phyloP scores from a whole-genome alignment of 176 grass and related monocot species.

The Metroxylon sagu region DNA sequence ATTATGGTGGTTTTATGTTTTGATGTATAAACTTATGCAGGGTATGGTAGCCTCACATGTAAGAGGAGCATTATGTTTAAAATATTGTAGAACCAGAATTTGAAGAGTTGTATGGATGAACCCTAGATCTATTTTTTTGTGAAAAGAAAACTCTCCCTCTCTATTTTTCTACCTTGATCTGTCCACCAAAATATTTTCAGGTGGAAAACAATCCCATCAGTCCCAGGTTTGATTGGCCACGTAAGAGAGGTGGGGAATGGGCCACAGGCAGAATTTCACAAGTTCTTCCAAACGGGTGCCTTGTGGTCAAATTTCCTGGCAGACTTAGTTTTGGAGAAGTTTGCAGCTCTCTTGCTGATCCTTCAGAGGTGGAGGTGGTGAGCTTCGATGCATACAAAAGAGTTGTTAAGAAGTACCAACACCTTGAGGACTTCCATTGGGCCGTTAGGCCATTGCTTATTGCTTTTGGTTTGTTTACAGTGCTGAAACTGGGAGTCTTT shows the following conservation, averaged over 20 bases:
- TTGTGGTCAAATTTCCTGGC: slow-evolving; percentile 71
- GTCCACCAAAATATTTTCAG: too few species aligned
- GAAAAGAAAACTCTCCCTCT: too few species aligned
- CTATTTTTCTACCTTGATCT: too few species aligned
- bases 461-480: slow-evolving; percentile 60
- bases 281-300: slow-evolving; percentile 70
- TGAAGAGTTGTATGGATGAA: too few species aligned
- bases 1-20: too few species aligned
- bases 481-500: slow-evolving; percentile 56
- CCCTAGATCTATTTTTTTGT: too few species aligned
- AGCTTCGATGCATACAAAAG: slow-evolving; percentile 78
- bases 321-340: slow-evolving; percentile 60
- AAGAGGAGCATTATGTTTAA: too few species aligned
- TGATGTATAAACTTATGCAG: too few species aligned
- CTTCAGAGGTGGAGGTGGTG: slow-evolving; percentile 69
- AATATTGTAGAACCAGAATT: too few species aligned
- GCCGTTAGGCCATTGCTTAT: slow-evolving; percentile 71
- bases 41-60: too few species aligned
- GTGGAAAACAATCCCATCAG: too few species aligned
- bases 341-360: slow-evolving; percentile 57
- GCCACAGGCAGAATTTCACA: slow-evolving; percentile 58
- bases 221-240: slow-evolving; percentile 88
- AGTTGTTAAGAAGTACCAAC: slow-evolving; percentile 80
- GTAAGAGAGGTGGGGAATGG: slow-evolving; percentile 41
- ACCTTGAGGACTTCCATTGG: slow-evolving; percentile 96